phyloP scores from a whole-genome alignment of 306 rosid genomes.

The Pachyrhizus erosus region DNA sequence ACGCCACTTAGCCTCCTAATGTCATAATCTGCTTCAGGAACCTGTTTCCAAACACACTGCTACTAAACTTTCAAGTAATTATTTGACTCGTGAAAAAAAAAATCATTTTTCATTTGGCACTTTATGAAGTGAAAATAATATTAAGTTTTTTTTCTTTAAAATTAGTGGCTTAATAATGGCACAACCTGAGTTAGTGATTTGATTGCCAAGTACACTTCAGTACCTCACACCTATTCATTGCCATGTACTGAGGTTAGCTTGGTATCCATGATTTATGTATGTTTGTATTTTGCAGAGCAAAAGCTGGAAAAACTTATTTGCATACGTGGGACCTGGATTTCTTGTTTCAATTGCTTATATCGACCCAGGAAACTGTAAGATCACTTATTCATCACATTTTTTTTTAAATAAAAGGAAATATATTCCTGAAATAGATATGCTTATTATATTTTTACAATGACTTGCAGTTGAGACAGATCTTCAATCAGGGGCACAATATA shows the following conservation, averaged over 20 bases:
- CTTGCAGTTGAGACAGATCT: slow-evolving; percentile 86
- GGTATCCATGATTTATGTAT: slow-evolving; percentile 15
- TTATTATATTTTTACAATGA: slow-evolving; percentile 22
- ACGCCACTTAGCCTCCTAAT: neutral
- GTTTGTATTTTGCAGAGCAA: slow-evolving; percentile 57
- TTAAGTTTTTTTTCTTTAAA: neutral
- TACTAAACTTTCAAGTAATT: neutral
- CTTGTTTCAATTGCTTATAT: slow-evolving; percentile 93
- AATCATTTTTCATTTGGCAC: neutral
- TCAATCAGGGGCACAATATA: slow-evolving; percentile 83
- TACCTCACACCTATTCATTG: neutral
- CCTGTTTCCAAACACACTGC: neutral
- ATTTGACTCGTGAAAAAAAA: neutral
- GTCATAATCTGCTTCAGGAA: neutral
- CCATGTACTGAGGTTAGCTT: neutral
- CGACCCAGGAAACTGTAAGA: slow-evolving; percentile 94
- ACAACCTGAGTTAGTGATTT: neutral
- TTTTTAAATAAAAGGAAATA: slow-evolving; percentile 1
- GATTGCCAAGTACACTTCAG: neutral
- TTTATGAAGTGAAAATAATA: neutral
- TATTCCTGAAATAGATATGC: slow-evolving; percentile 4
- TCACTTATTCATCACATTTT: slow-evolving; percentile 21
- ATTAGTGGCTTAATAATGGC: neutral
- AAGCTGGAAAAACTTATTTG: slow-evolving; percentile 88
- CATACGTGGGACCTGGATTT: slow-evolving; percentile 92